These are phyloP conservation scores for Hanseniaspora meyeri DNA, from an alignment of 805 yeast species.

Conservation along the genomic window DNA sequence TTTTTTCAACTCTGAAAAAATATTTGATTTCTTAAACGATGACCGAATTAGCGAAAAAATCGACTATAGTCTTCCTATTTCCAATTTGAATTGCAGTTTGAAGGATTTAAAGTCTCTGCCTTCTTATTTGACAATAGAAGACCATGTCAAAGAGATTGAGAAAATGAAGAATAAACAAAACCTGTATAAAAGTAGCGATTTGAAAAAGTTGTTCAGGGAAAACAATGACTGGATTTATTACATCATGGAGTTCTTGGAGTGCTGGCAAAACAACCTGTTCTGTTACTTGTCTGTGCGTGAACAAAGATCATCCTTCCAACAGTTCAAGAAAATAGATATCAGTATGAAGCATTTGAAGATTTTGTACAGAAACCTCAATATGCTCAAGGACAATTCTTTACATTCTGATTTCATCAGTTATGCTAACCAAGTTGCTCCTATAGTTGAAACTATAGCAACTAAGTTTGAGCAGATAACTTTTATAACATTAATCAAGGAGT, in stretches of 20 bases:
- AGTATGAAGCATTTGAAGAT: slow-evolving; percentile 1
- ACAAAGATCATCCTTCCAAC: slow-evolving; percentile 3
- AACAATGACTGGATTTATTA: background rate
- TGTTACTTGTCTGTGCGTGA: background rate
- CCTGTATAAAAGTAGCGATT: background rate
- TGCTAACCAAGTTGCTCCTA: background rate
- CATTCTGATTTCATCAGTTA: background rate
- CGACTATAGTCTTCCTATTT: background rate
- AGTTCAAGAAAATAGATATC: slow-evolving; percentile 3
- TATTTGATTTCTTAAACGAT: background rate
- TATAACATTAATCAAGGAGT: background rate
- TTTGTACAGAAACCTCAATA: background rate
- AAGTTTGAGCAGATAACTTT: background rate
- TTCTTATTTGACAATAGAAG: background rate
- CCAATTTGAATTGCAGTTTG: background rate
- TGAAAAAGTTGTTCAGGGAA: background rate
- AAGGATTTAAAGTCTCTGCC: background rate
- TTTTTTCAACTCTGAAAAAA: background rate
- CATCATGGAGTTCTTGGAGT: slow-evolving; percentile 1
- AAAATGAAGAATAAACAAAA: background rate
- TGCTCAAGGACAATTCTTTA: background rate
- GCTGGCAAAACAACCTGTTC: slow-evolving; percentile 9
- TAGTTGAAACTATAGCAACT: background rate
- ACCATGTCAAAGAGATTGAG: background rate
- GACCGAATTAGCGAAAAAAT: background rate